A percentile compares a stretch with the other conserved stretches of the same genome.
Evolutionary conservation across 2,329 filamentous ascomycete genomes (phyloP).

Genomic region (Geosmithia morbida): DNA sequence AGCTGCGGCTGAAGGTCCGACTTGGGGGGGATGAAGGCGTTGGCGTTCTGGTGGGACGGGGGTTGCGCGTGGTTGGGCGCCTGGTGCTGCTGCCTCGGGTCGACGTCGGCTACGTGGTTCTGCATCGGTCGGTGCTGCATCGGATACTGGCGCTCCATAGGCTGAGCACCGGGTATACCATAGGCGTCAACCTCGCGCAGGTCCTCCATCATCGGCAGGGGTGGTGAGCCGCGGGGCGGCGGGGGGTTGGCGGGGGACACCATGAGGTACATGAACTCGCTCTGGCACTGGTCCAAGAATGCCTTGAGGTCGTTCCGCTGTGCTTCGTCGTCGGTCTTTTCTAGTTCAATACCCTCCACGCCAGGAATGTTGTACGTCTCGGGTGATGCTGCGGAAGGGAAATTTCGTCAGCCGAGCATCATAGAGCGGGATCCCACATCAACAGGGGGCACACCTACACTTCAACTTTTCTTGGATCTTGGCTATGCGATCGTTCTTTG

Average conservation of each 20-base stretch:
- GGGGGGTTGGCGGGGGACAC: constrained; percentile 50
- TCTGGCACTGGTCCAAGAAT: constrained; percentile 50
- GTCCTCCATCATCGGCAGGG: constrained; percentile 43
- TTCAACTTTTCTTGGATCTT: constrained; percentile 42
- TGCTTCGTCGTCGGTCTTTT: constrained; percentile 32
- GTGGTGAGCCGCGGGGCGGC: constrained; percentile 48
- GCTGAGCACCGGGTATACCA: constrained; percentile 27
- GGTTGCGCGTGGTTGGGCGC: constrained; percentile 31
- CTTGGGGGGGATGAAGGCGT: constrained; percentile 16
- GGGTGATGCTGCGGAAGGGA: constrained; percentile 18
- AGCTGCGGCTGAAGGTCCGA: constrained; percentile 22
- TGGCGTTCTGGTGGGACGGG: constrained; percentile 25
- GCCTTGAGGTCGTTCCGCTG: constrained; percentile 39
- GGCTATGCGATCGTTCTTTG: constrained; percentile 35
- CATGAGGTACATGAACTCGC: constrained; percentile 55
- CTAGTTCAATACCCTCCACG: constrained; percentile 30
- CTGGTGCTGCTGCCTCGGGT: constrained; percentile 32
- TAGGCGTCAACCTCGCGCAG: constrained; percentile 39
- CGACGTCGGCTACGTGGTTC: constrained; percentile 42
- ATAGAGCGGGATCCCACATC: too few species aligned
- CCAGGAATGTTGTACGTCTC: constrained; percentile 28
- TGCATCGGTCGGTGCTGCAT: constrained; percentile 27
- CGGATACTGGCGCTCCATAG: constrained; percentile 23
- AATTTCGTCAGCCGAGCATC: neutral
- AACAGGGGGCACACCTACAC: constrained; percentile 19